Percentiles rank a stretch among this genome's conserved stretches.
Evolutionary conservation across 148 eudicot genomes (phyloP).

Genomic region (Vaccinium macrocarpon): DNA sequence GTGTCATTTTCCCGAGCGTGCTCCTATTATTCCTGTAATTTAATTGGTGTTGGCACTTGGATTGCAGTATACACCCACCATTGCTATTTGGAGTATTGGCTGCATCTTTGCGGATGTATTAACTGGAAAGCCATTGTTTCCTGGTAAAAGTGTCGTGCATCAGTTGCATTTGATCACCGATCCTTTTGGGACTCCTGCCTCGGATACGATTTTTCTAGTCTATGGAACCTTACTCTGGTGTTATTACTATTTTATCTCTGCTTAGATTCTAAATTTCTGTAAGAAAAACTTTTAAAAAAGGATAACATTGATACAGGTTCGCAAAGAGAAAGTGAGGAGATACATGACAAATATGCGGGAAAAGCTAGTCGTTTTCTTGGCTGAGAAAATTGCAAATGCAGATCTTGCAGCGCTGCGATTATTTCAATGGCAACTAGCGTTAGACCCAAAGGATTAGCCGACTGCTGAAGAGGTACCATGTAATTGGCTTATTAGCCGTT

Average conservation of each 20-base stretch:
- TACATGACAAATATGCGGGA: constrained; percentile 65
- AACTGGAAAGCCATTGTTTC: constrained; percentile 84
- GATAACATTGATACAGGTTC: constrained; percentile 39
- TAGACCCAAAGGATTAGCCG: constrained; percentile 87
- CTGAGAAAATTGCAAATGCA: constrained; percentile 61
- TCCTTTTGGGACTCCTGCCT: constrained; percentile 85
- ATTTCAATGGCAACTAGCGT: constrained; percentile 62
- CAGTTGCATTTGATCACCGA: constrained; percentile 87
- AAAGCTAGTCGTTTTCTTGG: constrained; percentile 52
- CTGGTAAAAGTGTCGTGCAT: constrained; percentile 92
- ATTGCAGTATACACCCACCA: constrained; percentile 92
- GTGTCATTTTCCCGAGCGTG: constrained; percentile 26
- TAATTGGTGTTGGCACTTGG: constrained; percentile 13
- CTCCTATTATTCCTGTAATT: constrained; percentile 20
- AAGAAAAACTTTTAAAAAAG: not conserved
- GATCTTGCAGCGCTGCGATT: constrained; percentile 64
- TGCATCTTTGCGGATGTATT: constrained; percentile 92
- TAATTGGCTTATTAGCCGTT: constrained; percentile 16
- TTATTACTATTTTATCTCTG: not conserved
- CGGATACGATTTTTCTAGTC: constrained; percentile 66
- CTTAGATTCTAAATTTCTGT: not conserved
- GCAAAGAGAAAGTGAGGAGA: constrained; percentile 79
- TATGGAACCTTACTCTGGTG: constrained; percentile 28
- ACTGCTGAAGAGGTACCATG: constrained; percentile 68
- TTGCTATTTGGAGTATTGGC: constrained; percentile 95